Conservation (phyloP, 371 early-diverging fungal species). For the Amoeboaphelidium protococcarum region DNA sequence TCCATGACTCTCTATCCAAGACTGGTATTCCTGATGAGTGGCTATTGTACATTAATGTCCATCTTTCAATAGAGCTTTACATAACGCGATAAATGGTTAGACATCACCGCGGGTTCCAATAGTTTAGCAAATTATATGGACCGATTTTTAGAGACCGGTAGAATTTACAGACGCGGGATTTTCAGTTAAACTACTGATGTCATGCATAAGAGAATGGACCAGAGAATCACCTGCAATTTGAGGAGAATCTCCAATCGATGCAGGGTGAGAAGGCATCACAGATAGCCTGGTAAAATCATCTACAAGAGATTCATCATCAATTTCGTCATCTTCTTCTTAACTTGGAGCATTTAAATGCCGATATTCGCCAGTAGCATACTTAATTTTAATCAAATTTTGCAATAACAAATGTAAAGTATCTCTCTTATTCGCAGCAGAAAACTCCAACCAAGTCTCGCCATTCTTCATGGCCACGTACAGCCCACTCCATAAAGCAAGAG, state of each 20-base stretch:
- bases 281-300: slow-evolving; percentile 2
- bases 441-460: not conserved
- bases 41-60: slow-evolving; percentile 47
- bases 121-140: slow-evolving; percentile 47
- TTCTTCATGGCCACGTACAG: not conserved
- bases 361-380: slow-evolving; percentile 4
- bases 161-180: slow-evolving; percentile 5
- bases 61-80: slow-evolving; percentile 36
- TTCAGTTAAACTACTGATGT: slow-evolving; percentile 6
- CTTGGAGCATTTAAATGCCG: slow-evolving; percentile 6
- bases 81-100: slow-evolving; percentile 54
- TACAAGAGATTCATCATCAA: slow-evolving; percentile 4
- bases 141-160: slow-evolving; percentile 9
- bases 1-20: slow-evolving; percentile 41
- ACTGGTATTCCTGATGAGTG: slow-evolving; percentile 40
- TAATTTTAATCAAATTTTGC: slow-evolving; percentile 11
- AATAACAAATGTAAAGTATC: slow-evolving; percentile 11
- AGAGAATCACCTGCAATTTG: slow-evolving; percentile 4
- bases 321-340: slow-evolving; percentile 7
- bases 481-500: slow-evolving; percentile 1
- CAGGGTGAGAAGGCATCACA: not conserved
- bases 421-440: not conserved
- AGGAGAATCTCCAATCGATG: slow-evolving; percentile 4
- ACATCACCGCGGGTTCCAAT: slow-evolving; percentile 71
- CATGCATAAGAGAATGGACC: slow-evolving; percentile 7